phyloP scores from a whole-genome alignment of 2,329 filamentous ascomycete genomes.

The Talaromyces sp. region DNA sequence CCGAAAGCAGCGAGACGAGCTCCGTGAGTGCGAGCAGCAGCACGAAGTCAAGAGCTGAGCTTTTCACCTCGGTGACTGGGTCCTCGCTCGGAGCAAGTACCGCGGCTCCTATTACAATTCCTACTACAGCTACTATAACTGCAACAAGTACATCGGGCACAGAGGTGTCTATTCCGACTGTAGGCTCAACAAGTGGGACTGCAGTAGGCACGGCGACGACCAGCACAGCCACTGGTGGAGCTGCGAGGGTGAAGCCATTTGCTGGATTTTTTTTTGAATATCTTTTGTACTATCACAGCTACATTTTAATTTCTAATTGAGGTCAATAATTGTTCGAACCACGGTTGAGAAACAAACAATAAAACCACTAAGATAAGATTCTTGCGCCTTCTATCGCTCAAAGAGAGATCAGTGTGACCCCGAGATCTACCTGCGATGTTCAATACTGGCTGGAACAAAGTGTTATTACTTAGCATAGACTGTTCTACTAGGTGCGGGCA shows the following conservation, averaged over 20 bases:
- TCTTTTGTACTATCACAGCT: background rate
- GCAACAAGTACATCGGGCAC: background rate
- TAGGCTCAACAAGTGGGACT: constrained; percentile 1
- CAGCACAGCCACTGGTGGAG: constrained; percentile 15
- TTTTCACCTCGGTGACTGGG: background rate
- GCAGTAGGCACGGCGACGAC: constrained; percentile 4
- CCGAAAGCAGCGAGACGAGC: constrained; percentile 11
- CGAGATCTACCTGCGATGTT: no score
- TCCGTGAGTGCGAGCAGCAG: constrained; percentile 10
- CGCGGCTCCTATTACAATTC: background rate
- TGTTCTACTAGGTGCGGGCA: background rate
- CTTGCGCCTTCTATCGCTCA: no score
- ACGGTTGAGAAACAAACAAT: no score
- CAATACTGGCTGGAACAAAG: no score
- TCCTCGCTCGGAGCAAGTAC: background rate
- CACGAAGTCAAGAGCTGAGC: background rate
- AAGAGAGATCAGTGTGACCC: no score
- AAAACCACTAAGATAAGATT: no score
- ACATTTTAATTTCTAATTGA: background rate
- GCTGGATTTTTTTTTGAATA: background rate
- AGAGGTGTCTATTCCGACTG: constrained; percentile 2
- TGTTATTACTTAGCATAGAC: no score
- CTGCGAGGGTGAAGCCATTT: constrained; percentile 13
- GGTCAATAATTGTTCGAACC: background rate
- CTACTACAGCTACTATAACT: background rate